These are phyloP conservation scores for Podospora bellae-mahoneyi DNA, from an alignment of 495 filamentous ascomycete genomes.

Conservation along the genomic window DNA sequence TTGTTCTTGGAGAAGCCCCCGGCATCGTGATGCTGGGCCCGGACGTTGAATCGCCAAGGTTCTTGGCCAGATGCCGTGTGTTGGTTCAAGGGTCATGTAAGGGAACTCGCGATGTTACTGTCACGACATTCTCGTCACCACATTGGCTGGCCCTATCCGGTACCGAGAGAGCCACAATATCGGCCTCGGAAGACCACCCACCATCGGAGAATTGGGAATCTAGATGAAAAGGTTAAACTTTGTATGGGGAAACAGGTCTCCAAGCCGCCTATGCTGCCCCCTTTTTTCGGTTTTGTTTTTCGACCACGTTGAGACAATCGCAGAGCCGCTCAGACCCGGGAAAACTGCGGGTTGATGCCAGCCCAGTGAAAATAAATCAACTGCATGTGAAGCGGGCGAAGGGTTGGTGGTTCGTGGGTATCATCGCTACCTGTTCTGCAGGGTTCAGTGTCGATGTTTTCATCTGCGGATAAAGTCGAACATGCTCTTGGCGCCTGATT, in stretches of 20 bases:
- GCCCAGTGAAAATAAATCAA: conserved; percentile 4
- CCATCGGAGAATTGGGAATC: conserved; percentile 11
- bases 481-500: conserved; percentile 13
- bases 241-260: background rate
- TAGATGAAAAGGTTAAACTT: background rate
- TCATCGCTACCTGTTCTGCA: background rate
- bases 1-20: no score
- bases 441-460: conserved; percentile 10
- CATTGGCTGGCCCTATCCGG: conserved; percentile 5
- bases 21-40: background rate
- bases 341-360: background rate
- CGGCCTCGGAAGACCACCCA: conserved; percentile 7
- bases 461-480: conserved; percentile 22
- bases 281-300: background rate
- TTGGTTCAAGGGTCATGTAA: conserved; percentile 4
- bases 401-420: background rate
- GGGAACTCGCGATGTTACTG: background rate
- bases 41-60: conserved; percentile 12
- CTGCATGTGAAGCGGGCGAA: background rate
- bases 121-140: background rate
- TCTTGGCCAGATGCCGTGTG: conserved; percentile 7
- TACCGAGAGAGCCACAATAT: conserved; percentile 7
- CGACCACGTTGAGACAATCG: background rate
- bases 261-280: background rate
- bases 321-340: background rate